phyloP scores from a whole-genome alignment of 768 basidiomycete genomes.

The Thelephora aurantiotincta region DNA sequence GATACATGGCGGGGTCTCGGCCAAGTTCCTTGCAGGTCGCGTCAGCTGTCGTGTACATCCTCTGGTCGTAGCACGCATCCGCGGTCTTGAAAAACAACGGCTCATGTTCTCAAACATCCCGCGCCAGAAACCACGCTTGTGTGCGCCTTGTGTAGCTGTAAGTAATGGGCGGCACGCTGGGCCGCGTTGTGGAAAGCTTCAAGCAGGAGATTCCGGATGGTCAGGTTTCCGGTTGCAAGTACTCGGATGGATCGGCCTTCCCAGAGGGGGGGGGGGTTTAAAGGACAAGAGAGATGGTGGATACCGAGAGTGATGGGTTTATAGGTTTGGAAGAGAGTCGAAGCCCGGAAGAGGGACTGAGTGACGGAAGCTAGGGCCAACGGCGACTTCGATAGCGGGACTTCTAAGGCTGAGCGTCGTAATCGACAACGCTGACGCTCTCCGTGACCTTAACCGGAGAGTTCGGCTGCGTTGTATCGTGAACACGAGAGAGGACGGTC shows the following conservation, averaged over 20 bases:
- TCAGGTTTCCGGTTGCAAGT: too few species aligned
- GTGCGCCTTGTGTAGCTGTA: too few species aligned
- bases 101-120: too few species aligned
- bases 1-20: too few species aligned
- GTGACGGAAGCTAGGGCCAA: slow-evolving; percentile 9
- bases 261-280: slow-evolving; percentile 74
- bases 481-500: slow-evolving; percentile 24
- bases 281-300: slow-evolving; percentile 71
- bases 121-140: too few species aligned
- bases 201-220: too few species aligned
- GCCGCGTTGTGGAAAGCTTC: too few species aligned
- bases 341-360: slow-evolving; percentile 35
- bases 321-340: slow-evolving; percentile 70
- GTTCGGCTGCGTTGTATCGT: slow-evolving; percentile 27
- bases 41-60: too few species aligned
- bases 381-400: slow-evolving; percentile 24
- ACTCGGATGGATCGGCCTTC: slow-evolving; percentile 78
- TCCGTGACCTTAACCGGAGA: slow-evolving; percentile 18
- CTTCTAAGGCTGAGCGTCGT: slow-evolving; percentile 4
- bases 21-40: too few species aligned
- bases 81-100: too few species aligned
- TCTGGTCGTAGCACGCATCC: too few species aligned
- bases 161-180: too few species aligned
- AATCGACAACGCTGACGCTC: slow-evolving; percentile 8
- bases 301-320: slow-evolving; percentile 79